Percentiles rank a stretch among this genome's conserved stretches.
Conservation (phyloP, 2,329 filamentous ascomycete species). For the Metarhizium sp. region DNA sequence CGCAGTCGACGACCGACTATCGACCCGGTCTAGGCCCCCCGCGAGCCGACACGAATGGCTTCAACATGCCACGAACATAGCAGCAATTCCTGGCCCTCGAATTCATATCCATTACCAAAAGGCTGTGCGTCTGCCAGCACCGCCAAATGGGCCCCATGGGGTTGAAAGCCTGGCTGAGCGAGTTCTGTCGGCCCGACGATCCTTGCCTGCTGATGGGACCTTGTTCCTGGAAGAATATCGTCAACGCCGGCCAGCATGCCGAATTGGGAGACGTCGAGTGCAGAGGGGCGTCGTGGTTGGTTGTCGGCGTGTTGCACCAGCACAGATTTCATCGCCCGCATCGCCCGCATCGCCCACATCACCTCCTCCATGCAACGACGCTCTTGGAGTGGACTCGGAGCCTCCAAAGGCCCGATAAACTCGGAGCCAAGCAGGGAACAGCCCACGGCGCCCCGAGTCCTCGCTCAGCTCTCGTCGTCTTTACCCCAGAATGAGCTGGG, state of each 20-base stretch:
- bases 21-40: not conserved
- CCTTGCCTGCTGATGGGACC: not conserved
- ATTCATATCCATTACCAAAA: no score
- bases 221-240: not conserved
- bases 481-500: not conserved
- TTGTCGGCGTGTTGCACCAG: not conserved
- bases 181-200: not conserved
- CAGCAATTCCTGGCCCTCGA: no score
- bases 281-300: no score
- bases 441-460: no score
- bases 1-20: not conserved
- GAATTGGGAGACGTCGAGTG: no score
- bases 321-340: not conserved
- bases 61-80: no score
- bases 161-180: not conserved
- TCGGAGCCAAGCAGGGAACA: not conserved
- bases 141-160: not conserved
- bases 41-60: no score
- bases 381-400: not conserved
- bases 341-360: no score
- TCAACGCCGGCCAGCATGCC: no score
- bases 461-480: no score
- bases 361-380: not conserved
- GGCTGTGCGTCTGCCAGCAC: no score
- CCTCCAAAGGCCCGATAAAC: constrained; percentile 1